Conservation (phyloP, 2,329 filamentous ascomycete genomes). For the Talaromyces verruculosus region DNA sequence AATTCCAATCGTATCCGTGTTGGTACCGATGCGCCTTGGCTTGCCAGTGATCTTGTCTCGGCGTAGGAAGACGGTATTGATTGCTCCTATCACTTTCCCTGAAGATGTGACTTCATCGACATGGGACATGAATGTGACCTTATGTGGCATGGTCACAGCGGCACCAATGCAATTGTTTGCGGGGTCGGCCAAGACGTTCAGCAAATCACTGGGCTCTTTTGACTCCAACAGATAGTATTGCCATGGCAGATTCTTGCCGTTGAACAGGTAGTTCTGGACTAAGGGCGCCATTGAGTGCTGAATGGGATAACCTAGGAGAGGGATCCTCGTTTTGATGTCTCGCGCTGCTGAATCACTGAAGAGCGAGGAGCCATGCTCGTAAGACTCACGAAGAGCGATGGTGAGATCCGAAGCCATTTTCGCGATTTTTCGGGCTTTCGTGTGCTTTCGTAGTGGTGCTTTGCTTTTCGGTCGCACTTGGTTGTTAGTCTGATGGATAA, state of each 20-base stretch:
- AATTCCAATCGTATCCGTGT: slow-evolving; percentile 74
- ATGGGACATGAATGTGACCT: slow-evolving; percentile 68
- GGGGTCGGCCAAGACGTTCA: slow-evolving; percentile 5
- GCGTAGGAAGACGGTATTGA: slow-evolving; percentile 42
- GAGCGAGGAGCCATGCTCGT: slow-evolving; percentile 13
- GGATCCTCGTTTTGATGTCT: slow-evolving; percentile 7
- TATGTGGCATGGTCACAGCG: slow-evolving; percentile 77
- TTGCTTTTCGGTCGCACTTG: background rate
- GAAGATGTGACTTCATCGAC: slow-evolving; percentile 70
- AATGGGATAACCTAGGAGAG: slow-evolving; percentile 21
- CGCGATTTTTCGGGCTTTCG: background rate
- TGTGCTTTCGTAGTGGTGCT: background rate
- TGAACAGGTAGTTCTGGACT: slow-evolving; percentile 21
- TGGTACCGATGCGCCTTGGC: slow-evolving; percentile 63
- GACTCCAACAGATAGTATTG: slow-evolving; percentile 23
- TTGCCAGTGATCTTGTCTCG: slow-evolving; percentile 35
- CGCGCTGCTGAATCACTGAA: slow-evolving; percentile 8
- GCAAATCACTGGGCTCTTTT: slow-evolving; percentile 12
- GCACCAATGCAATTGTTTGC: slow-evolving; percentile 49
- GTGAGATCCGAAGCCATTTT: slow-evolving; percentile 18
- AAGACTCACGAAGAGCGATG: slow-evolving; percentile 18
- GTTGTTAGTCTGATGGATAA: background rate
- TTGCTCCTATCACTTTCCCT: slow-evolving; percentile 26
- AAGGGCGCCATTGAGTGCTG: slow-evolving; percentile 20
- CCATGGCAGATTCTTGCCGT: slow-evolving; percentile 18